Conservation (phyloP, 2,329 filamentous ascomycete species). For the Clarireedia homoeocarpa region DNA sequence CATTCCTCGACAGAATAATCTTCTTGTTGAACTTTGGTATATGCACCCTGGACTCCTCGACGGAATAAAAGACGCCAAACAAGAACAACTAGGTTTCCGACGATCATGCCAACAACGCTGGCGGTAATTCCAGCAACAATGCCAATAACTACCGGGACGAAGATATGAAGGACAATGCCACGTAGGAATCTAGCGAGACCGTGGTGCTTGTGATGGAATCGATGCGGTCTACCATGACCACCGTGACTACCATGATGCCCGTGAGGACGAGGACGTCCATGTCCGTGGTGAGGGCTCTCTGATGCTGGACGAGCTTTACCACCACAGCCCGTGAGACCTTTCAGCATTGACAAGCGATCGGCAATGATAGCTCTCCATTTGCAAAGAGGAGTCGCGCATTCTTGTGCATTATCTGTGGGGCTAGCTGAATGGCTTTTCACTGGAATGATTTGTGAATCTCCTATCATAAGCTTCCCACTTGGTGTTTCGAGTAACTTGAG, state of each 20-base stretch:
- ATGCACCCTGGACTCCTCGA: slow-evolving; percentile 28
- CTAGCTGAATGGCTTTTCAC: slow-evolving; percentile 18
- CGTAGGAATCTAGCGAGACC: slow-evolving; percentile 42
- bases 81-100: slow-evolving; percentile 54
- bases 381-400: slow-evolving; percentile 43
- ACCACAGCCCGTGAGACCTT: slow-evolving; percentile 31
- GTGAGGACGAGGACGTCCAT: slow-evolving; percentile 15
- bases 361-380: slow-evolving; percentile 45
- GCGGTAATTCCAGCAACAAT: slow-evolving; percentile 60
- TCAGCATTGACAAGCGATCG: slow-evolving; percentile 35
- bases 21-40: slow-evolving; percentile 18
- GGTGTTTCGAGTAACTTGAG: slow-evolving; percentile 55
- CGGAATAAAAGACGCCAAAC: slow-evolving; percentile 49
- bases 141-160: slow-evolving; percentile 62
- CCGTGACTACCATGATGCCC: slow-evolving; percentile 21
- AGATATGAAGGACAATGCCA: slow-evolving; percentile 52
- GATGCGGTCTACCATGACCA: slow-evolving; percentile 20
- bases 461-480: slow-evolving; percentile 47
- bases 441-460: slow-evolving; percentile 32
- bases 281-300: slow-evolving; percentile 10
- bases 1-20: slow-evolving; percentile 14
- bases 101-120: slow-evolving; percentile 58
- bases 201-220: slow-evolving; percentile 30
- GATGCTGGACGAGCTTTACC: slow-evolving; percentile 18
- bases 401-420: slow-evolving; percentile 28